A percentile compares a stretch with the other conserved stretches of the same genome.
These are phyloP conservation scores for Saxophila tyrrhenica DNA, from an alignment of 495 filamentous ascomycete genomes.

Conservation along the genomic window DNA sequence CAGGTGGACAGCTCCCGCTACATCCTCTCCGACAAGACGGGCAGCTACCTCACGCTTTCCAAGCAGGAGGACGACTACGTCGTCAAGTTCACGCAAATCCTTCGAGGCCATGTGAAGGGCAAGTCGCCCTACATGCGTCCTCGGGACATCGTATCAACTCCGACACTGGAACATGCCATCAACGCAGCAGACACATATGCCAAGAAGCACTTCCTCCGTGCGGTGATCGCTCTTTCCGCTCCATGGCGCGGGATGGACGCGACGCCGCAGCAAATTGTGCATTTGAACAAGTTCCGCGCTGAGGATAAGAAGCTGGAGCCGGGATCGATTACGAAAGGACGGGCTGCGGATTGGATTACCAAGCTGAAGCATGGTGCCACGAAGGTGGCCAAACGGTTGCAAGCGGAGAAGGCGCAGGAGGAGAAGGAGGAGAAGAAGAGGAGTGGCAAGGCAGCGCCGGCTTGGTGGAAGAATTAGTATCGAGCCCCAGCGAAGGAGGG, in stretches of 20 bases:
- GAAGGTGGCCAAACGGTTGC: slow-evolving; percentile 48
- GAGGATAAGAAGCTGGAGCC: slow-evolving; percentile 43
- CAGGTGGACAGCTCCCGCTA: slow-evolving; percentile 52
- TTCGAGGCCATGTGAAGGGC: neutral
- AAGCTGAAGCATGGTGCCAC: slow-evolving; percentile 76
- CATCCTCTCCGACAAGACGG: slow-evolving; percentile 46
- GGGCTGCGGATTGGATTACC: slow-evolving; percentile 84
- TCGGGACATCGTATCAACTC: slow-evolving; percentile 46
- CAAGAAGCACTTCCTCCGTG: slow-evolving; percentile 44
- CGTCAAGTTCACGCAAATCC: slow-evolving; percentile 23
- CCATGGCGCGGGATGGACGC: slow-evolving; percentile 59
- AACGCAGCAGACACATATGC: slow-evolving; percentile 78
- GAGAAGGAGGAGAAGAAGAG: slow-evolving; percentile 34
- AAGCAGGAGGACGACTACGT: slow-evolving; percentile 8
- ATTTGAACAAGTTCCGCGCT: slow-evolving; percentile 57
- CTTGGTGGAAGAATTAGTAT: too few species aligned
- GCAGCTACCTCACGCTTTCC: slow-evolving; percentile 43
- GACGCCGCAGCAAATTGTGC: slow-evolving; percentile 53
- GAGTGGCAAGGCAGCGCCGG: too few species aligned
- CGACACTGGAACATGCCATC: slow-evolving; percentile 58
- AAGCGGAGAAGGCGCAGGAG: slow-evolving; percentile 38
- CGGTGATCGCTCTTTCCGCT: slow-evolving; percentile 45
- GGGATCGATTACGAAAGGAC: slow-evolving; percentile 59
- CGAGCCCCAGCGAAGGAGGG: too few species aligned
- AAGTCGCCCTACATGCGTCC: slow-evolving; percentile 50